Evolutionary conservation across 73 alveolate genomes (phyloP).

Genomic region (Blepharisma stoltei): DNA sequence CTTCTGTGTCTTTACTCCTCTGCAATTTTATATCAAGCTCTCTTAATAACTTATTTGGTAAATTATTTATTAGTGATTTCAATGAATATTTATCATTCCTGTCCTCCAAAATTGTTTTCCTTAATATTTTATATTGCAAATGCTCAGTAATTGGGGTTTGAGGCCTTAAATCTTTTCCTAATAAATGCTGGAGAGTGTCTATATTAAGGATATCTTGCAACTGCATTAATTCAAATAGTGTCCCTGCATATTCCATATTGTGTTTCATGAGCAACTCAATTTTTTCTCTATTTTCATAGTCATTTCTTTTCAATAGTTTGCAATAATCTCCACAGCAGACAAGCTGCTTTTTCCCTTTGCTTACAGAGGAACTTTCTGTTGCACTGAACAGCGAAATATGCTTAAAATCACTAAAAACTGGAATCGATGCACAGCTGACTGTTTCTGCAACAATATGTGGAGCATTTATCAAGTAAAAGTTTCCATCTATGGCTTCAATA

Average conservation of each 20-base stretch:
- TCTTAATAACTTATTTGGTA: background rate
- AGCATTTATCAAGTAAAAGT: background rate
- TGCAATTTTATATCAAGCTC: constrained; percentile 8
- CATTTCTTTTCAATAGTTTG: constrained; percentile 12
- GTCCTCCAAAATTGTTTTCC: constrained; percentile 14
- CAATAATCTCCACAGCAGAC: constrained; percentile 27
- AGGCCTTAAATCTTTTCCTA: background rate
- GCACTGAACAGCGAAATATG: constrained; percentile 23
- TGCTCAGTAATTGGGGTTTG: constrained; percentile 11
- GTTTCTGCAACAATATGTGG: background rate
- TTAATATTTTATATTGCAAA: constrained; percentile 2
- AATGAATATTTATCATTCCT: constrained; percentile 7
- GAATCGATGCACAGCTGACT: background rate
- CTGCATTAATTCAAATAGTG: constrained; percentile 14
- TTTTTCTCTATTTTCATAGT: constrained; percentile 23
- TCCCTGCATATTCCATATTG: constrained; percentile 29
- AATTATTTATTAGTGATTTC: background rate
- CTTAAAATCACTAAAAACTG: background rate
- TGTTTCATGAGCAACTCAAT: constrained; percentile 24
- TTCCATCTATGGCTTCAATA: background rate
- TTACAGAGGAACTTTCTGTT: background rate
- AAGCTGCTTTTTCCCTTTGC: constrained; percentile 9
- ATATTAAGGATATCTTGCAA: constrained; percentile 21
- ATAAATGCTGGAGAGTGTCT: constrained; percentile 16
- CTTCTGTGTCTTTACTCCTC: background rate